Percentiles rank a stretch among this genome's conserved stretches.
These are phyloP conservation scores for Dactylonectria macrodidyma DNA, from an alignment of 2,329 filamentous ascomycete species.

Conservation along the genomic window DNA sequence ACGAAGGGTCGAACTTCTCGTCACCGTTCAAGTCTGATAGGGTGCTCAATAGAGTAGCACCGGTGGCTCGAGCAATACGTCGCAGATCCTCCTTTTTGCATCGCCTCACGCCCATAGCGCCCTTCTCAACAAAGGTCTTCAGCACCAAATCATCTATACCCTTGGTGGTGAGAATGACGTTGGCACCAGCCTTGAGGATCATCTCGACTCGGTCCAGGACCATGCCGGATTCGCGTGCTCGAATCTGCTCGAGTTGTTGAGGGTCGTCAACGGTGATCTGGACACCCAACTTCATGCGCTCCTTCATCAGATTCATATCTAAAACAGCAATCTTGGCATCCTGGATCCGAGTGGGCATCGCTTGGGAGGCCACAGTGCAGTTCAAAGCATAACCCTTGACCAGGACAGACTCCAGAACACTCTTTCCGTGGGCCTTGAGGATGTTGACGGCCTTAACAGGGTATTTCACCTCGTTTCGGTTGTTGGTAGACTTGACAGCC, in stretches of 20 bases:
- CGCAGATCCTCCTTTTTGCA: slow-evolving; percentile 99
- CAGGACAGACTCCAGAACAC: slow-evolving; percentile 86
- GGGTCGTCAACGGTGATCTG: slow-evolving; percentile 99
- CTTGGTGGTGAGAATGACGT: slow-evolving; percentile 97
- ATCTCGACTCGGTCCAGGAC: slow-evolving; percentile 95
- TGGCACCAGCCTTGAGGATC: slow-evolving; percentile 97
- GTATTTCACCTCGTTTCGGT: slow-evolving; percentile 92
- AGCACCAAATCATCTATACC: slow-evolving; percentile 97
- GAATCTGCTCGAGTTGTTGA: slow-evolving; percentile 96
- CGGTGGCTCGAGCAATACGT: slow-evolving; percentile 95
- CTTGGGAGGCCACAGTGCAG: slow-evolving; percentile 98
- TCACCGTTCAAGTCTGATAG: slow-evolving; percentile 97
- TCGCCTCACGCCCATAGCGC: slow-evolving; percentile 94
- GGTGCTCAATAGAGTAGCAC: slow-evolving; percentile 92
- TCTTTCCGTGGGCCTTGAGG: slow-evolving; percentile 98
- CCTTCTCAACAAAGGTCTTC: slow-evolving; percentile 94
- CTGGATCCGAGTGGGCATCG: slow-evolving; percentile 92
- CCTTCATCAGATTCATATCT: slow-evolving; percentile 99
- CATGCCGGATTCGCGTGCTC: slow-evolving; percentile 92
- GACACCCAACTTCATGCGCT: slow-evolving; percentile 98
- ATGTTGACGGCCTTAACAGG: slow-evolving; percentile 99
- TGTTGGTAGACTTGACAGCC: slow-evolving; percentile 94
- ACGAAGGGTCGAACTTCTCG: slow-evolving; percentile 93
- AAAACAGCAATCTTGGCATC: slow-evolving; percentile 97
- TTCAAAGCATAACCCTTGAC: slow-evolving; percentile 98